Evolutionary conservation across 257 asterid genomes (phyloP), one percentile per base, ranked within the genome.

Genomic region (Nicotiana sylvestris): DNA sequence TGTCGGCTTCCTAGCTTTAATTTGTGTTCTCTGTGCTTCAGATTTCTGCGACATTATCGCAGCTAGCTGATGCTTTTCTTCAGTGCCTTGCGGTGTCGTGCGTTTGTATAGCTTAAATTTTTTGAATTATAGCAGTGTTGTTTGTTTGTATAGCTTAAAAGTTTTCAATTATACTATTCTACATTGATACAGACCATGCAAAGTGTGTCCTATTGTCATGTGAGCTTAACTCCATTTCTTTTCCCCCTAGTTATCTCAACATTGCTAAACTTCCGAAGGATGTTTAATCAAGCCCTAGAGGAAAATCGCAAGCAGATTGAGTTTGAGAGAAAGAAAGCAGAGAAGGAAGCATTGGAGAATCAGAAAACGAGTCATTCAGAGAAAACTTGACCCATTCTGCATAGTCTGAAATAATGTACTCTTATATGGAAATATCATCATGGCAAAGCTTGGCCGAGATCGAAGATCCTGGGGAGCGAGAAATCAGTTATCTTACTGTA

Each of bases 281-380:
- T 92, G 98, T 93, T 95, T 91, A 92, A 93, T 90, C 84, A 87
- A 90, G 87, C 97, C 70, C 92, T 91, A 2, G 95, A 91, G 81
- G 98, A 95, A 77, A 95, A 93, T 86, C 92, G 94, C 89, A 95
- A 95, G 93, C 97, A 91, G 89, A 77, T 90, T 81, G 98, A 93
- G 86, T 81, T 84, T 3, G 98, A 95, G 86, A 91, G 80, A 82
- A 95, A 91, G 95, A 95, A 95, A 89, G 97, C 97, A 66, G 98
- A 92, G 89, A 95, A 93, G 87, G 97, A 93, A 91, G 96, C 92
- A 60, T 66, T 87, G 21, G 97, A 87, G 87, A 87, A 83, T 84
- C 68, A 46, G 83, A 90, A 90, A 90, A 80, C 82, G 67, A 85
- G 90, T 61, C 84, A 87, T 84, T 64, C 93, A 15, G 78, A 66